Conservation (phyloP, 2,329 filamentous ascomycete genomes). For the Talaromyces amestolkiae region DNA sequence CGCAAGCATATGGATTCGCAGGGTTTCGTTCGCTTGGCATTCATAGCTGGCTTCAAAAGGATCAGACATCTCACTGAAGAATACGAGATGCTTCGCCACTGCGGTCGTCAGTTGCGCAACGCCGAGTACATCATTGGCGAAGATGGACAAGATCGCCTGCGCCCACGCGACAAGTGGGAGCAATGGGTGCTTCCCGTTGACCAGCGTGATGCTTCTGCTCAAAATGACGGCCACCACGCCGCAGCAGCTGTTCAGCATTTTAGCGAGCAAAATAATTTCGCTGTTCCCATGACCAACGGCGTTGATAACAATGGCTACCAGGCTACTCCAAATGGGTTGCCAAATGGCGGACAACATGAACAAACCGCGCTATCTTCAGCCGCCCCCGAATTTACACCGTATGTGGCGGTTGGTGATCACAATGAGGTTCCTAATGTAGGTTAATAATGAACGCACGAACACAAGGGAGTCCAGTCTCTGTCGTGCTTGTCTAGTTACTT, state of each 20-base stretch:
- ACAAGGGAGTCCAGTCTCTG: constrained; percentile 46
- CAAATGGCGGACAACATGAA: constrained; percentile 40
- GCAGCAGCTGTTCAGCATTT: constrained; percentile 36
- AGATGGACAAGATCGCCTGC: constrained; percentile 75
- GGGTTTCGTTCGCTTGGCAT: constrained; percentile 77
- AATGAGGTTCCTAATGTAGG: constrained; percentile 41
- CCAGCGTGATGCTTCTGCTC: constrained; percentile 69
- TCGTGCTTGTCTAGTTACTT: constrained; percentile 43
- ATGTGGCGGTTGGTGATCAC: constrained; percentile 28
- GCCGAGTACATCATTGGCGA: constrained; percentile 74
- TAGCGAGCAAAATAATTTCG: constrained; percentile 31
- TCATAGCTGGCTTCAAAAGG: constrained; percentile 84
- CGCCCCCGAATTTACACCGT: constrained; percentile 62
- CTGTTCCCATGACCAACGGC: constrained; percentile 29
- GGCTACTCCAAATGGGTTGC: constrained; percentile 25
- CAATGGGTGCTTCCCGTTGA: constrained; percentile 72
- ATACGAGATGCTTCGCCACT: constrained; percentile 68
- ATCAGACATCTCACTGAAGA: constrained; percentile 72
- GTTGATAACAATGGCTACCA: constrained; percentile 23
- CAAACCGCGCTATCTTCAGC: constrained; percentile 59
- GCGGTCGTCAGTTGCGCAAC: constrained; percentile 67
- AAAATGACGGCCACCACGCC: constrained; percentile 67
- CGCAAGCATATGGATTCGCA: constrained; percentile 92
- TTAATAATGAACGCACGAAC: constrained; percentile 29
- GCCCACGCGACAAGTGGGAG: constrained; percentile 72